phyloP scores from a whole-genome alignment of 1,139 yeast species.

The Suhomyces panamericanus region DNA sequence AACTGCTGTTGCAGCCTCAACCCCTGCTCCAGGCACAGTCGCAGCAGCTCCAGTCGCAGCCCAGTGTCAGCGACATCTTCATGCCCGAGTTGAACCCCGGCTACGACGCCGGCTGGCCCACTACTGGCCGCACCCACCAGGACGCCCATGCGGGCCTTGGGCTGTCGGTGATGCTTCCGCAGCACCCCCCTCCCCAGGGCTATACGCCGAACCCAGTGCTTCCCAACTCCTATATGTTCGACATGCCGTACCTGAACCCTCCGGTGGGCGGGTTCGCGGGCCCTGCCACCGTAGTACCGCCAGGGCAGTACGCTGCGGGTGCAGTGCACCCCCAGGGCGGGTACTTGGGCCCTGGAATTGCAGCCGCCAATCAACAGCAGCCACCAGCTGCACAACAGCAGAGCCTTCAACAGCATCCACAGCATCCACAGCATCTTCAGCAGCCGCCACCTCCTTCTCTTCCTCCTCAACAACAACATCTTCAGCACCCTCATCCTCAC shows the following conservation, averaged over 20 bases:
- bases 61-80: slow-evolving; percentile 5
- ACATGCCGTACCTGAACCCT: slow-evolving; percentile 6
- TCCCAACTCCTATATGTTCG: slow-evolving; percentile 8
- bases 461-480: background rate
- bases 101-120: slow-evolving; percentile 3
- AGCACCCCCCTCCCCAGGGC: background rate
- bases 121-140: background rate
- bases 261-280: background rate
- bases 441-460: background rate
- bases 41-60: slow-evolving; percentile 1
- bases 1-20: background rate
- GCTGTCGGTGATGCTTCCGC: slow-evolving; percentile 3
- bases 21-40: background rate
- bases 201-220: slow-evolving; percentile 8
- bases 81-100: slow-evolving; percentile 4
- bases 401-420: background rate
- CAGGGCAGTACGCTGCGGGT: background rate
- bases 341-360: background rate
- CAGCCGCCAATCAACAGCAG: slow-evolving; percentile 1
- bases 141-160: background rate
- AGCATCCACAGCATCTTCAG: background rate
- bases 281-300: background rate
- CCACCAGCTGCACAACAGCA: slow-evolving; percentile 11
- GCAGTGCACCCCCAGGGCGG: background rate
- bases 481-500: background rate